Base-by-base conservation (phyloP, 2,329 filamentous ascomycete species). In the Sporothrix brasiliensis region DNA sequence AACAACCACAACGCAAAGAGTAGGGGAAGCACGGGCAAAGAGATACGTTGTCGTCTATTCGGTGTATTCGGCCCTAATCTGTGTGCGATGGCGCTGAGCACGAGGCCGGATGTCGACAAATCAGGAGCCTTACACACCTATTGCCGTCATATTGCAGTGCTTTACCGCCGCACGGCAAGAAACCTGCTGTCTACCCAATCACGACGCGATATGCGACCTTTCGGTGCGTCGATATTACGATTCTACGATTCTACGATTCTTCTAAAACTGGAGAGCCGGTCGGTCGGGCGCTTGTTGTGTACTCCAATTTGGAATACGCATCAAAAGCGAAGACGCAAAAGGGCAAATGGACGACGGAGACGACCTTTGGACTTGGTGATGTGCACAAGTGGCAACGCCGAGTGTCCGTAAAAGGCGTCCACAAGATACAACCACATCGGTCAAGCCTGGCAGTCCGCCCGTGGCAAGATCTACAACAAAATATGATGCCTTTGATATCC, bases 171-270 rank as follows among this genome's bases (percentile, higher is more conserved):
- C 61, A 53, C 60, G 21, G 49, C 11, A 41, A 63, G 24, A 21
- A 63, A 67, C 27, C 54, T 68, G 50, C 30, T 50, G 41, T 16
- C 44, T n/a, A 13, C 44, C 60, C 69, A 70, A 70, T 67, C 61
- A 70, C 34, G 11, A 30, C 52, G 39, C 39, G 7, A 24, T 52
- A 30, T 4, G 60, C 19, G 27, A 9, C 4, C 11, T 34, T 24
- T 68, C 69, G 27, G 41, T 52, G 53, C 39, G 19, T 58, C 52
- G 66, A n/a, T 34, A 49, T 39, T 19, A 27, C 65, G 34, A 67
- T 13, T 24, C 4, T 27, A 27, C 27, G 27, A 27, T 27, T 47
- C 50, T 21, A 34, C 44, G 34, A 34, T 2, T 34, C 4, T 34
- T 7, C 24, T 24, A 66, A 10, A 49, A 54, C n/a, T 34, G 24